Evolutionary conservation across 2,329 filamentous ascomycete genomes (phyloP).

Genomic region (Penicillium sp.): DNA sequence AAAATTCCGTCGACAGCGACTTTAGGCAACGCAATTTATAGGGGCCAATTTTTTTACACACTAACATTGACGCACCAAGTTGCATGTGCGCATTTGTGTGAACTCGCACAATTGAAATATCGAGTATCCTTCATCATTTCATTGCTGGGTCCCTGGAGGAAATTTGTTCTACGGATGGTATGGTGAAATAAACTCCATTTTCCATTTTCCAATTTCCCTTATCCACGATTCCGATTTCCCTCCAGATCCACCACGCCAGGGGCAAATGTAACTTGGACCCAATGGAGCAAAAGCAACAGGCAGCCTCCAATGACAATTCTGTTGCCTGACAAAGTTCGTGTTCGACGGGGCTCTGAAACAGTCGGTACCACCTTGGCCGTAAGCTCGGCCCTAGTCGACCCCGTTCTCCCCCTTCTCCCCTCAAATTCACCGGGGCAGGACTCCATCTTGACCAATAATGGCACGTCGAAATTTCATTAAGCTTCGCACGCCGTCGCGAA

Average conservation of each 20-base stretch:
- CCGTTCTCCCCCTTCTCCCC: no score
- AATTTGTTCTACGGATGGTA: no score
- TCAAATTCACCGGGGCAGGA: background rate
- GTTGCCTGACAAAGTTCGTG: conserved; percentile 5
- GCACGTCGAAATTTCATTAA: background rate
- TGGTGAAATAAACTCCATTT: no score
- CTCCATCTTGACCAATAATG: background rate
- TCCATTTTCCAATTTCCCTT: no score
- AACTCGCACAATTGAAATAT: no score
- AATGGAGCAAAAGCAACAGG: background rate
- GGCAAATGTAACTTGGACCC: no score
- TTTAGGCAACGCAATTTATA: conserved; percentile 6
- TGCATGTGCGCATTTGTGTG: no score
- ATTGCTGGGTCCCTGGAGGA: background rate
- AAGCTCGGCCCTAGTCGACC: no score
- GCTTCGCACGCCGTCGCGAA: conserved; percentile 1
- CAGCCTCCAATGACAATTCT: conserved; percentile 1
- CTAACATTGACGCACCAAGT: no score
- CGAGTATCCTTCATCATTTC: background rate
- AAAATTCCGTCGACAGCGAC: background rate
- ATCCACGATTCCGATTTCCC: no score
- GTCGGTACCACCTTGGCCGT: background rate
- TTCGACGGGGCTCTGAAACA: conserved; percentile 2
- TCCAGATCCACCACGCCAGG: no score
- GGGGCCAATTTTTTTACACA: no score